A percentile compares a stretch with the other conserved stretches of the same genome.
Conservation (phyloP, 176 grass and related monocot genomes). For the maize (Zea mays) region Zm-B73-REFERENCE-NAM-5.0 NC_050103.1:127773001-127773500, state of each 20-base stretch:
- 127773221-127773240: constrained; percentile 19
- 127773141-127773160: neutral
- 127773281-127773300: constrained; percentile 7
- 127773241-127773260: neutral
- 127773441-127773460: neutral
- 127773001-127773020: too few relatives aligned
- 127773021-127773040: too few relatives aligned
- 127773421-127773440: constrained; percentile 17
- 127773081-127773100: too few relatives aligned
- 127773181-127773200: constrained; percentile 35
- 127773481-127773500: constrained; percentile 53
- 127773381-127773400: neutral
- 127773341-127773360: neutral
- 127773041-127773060: too few relatives aligned
- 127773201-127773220: neutral
- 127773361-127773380: neutral
- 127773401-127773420: neutral
- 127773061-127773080: too few relatives aligned
- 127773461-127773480: neutral
- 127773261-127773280: constrained; percentile 52
- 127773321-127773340: neutral
- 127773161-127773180: too few relatives aligned
- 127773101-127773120: too few relatives aligned
- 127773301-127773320: neutral
- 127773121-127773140: too few relatives aligned